These are phyloP conservation scores for Starmera pachycereana DNA, from an alignment of 805 yeast genomes.

Conservation along the genomic window DNA sequence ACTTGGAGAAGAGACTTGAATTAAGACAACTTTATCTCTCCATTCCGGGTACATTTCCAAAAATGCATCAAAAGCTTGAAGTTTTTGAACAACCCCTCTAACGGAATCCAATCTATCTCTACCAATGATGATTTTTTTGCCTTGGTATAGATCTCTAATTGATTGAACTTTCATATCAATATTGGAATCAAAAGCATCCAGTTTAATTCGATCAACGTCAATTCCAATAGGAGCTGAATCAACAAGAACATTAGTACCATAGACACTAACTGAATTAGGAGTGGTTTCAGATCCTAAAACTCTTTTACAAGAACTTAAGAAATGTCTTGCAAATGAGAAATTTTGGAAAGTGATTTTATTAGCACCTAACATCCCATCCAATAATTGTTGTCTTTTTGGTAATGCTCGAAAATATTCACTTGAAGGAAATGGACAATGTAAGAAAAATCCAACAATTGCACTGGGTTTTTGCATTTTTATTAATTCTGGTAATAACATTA, in stretches of 20 bases:
- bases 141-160: conserved; percentile 50
- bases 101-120: conserved; percentile 89
- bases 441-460: conserved; percentile 64
- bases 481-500: conserved; percentile 73
- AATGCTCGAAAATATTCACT: conserved; percentile 88
- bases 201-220: conserved; percentile 58
- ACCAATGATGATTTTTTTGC: conserved; percentile 77
- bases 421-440: conserved; percentile 92
- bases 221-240: conserved; percentile 85
- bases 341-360: conserved; percentile 82
- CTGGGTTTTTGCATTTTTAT: conserved; percentile 68
- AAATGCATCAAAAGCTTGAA: conserved; percentile 84
- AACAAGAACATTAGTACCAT: conserved; percentile 68
- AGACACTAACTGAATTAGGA: conserved; percentile 47
- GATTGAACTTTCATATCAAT: conserved; percentile 57
- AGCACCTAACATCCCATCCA: conserved; percentile 89
- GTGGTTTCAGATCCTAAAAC: conserved; percentile 59
- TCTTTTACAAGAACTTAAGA: conserved; percentile 82
- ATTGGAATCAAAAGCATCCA: conserved; percentile 35
- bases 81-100: conserved; percentile 87
- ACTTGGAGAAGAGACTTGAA: conserved; percentile 81
- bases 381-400: conserved; percentile 68
- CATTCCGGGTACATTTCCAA: conserved; percentile 88
- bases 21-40: conserved; percentile 75
- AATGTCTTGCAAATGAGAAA: conserved; percentile 80